phyloP scores from a whole-genome alignment of 2,329 filamentous ascomycete species.

The Aspergillus fructus region DNA sequence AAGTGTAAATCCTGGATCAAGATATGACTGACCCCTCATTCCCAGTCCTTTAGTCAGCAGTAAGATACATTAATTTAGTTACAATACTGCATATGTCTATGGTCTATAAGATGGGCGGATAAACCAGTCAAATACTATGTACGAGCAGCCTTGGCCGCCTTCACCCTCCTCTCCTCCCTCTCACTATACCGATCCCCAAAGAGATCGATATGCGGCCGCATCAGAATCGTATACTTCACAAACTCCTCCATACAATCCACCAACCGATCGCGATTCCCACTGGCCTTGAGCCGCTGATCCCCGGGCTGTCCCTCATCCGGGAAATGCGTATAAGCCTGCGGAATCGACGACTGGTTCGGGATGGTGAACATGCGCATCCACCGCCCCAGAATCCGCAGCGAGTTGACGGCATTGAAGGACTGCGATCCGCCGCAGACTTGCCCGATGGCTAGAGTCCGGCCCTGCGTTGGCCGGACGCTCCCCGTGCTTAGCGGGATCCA shows the following conservation, averaged over 20 bases:
- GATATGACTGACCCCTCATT: too few species aligned
- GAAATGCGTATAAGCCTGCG: conserved; percentile 64
- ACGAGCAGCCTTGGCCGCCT: background rate
- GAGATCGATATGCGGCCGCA: conserved; percentile 60
- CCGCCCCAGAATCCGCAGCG: conserved; percentile 62
- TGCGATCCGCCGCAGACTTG: conserved; percentile 66
- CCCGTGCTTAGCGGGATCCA: conserved; percentile 66
- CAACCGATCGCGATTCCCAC: conserved; percentile 58
- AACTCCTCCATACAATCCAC: conserved; percentile 71
- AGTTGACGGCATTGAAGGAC: conserved; percentile 67
- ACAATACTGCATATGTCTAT: too few species aligned
- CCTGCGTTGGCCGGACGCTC: conserved; percentile 65
- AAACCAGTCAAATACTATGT: too few species aligned
- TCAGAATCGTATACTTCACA: conserved; percentile 66
- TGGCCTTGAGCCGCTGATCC: conserved; percentile 54
- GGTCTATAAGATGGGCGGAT: too few species aligned
- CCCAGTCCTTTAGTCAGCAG: too few species aligned
- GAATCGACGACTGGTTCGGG: conserved; percentile 65
- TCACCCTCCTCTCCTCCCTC: conserved; percentile 36
- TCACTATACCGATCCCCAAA: conserved; percentile 66
- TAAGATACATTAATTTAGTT: too few species aligned
- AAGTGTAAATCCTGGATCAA: too few species aligned
- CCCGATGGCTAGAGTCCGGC: conserved; percentile 61
- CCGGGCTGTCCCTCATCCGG: conserved; percentile 49
- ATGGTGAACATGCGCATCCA: conserved; percentile 72